Base-by-base conservation (phyloP, 495 filamentous ascomycete genomes). In the Jackrogersella multiformis region DNA sequence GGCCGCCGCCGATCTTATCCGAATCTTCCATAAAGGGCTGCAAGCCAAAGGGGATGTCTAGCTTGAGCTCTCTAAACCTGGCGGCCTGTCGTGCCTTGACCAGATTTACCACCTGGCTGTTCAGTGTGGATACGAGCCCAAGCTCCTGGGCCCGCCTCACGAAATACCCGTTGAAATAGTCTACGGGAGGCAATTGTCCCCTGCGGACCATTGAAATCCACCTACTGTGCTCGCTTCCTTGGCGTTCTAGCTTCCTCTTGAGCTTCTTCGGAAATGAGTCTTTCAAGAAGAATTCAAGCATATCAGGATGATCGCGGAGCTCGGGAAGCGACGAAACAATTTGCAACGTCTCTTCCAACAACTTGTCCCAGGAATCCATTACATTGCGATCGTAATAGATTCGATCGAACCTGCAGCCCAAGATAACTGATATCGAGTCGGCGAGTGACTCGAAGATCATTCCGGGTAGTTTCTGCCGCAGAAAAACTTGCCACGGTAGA, bases 111-210 rank as follows among this genome's bases (percentile, higher is more conserved):
- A 77, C 58, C 41, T 73, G 63, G 23, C 74, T 73, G 67, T 97
- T 92, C 64, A 90, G 78, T 51, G 84, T 80, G 64, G 86, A 87
- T 48, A 82, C 78, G 5, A 93, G 73, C 10, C 89, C 88, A 38
- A 90, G 64, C 76, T 92, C 87, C 70, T 88, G 82, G 18, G 79
- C 93, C 23, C 86, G 84, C 55, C 78, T 79, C 39, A 95, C 83
- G 41, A 97, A 88, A 74, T 91, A 97, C 10, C 93, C 94, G 75
- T 94, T 95, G 64, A 92, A 78, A 69, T 86, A 94, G 24, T 93
- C 87, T 53, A 96, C 81, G 70, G 96, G 93, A 0, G 90, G 92
- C 26, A 78, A 66, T 61, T 77, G 79, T 1, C 88, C 84, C 2
- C 62, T 28, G 10, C 67, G 61, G 5, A 73, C 38, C 7, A 51